Evolutionary conservation across 2,329 filamentous ascomycete genomes (phyloP), one percentile per base, ranked within the genome.

Genomic region (Microascus cirrosus): DNA sequence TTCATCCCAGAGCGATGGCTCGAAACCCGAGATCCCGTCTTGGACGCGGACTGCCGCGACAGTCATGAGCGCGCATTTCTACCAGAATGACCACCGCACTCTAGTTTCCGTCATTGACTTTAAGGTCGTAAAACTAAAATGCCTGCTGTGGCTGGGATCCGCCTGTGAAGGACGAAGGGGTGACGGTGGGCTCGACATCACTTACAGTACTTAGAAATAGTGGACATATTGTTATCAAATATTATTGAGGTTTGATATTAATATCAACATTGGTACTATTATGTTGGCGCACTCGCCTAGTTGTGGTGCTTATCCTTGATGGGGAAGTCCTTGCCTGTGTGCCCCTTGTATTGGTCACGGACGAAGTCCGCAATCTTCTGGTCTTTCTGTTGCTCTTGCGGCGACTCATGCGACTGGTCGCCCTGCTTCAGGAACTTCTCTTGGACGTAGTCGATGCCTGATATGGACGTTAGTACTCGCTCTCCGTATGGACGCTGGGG

Each of bases 301-400:
- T 72, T 66, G 62, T 69, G 70, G 5, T 83, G 75, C 76, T 90
- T 90, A 70, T 91, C 88, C 67, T 80, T 74, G 69, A 90, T 73
- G 34, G 85, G 84, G 57, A 92, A 69, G 10, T 92, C 88, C 6
- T 73, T 82, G 59, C 89, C 89, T 0, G 85, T 87, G 0, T 73
- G 67, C 53, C 65, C 72, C 78, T 90, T 90, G 79, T 90, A 92
- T 71, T 87, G 75, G 51, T 70, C 71, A 42, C 89, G 82, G 64
- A 92, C 83, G 69, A 81, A 86, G 68, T 90, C 85, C 34, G 81
- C 84, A 64, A 92, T 89, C 69, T 87, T 77, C 71, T 90, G 86
- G 68, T 94, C 90, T 74, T 93, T 92, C 64, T 86, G 87, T 73
- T 95, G 89, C 74, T 95, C 90, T 22, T 83, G 67, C 6, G 89